These are phyloP conservation scores for Neurospora tetrasperma DNA, from an alignment of 495 filamentous ascomycete species.

Conservation along the genomic window DNA sequence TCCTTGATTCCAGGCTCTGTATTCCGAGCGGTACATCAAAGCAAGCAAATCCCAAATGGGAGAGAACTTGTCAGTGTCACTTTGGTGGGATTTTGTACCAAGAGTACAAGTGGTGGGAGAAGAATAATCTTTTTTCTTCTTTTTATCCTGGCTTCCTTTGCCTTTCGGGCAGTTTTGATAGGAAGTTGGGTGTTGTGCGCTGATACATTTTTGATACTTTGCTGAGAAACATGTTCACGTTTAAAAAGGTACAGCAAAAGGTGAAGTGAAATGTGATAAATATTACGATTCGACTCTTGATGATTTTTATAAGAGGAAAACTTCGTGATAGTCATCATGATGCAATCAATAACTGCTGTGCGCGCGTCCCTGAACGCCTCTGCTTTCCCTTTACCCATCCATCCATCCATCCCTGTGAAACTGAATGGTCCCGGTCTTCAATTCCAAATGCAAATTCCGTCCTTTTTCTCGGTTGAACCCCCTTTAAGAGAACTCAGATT, in stretches of 20 bases:
- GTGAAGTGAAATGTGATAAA: neutral
- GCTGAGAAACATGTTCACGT: neutral
- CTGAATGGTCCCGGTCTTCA: neutral
- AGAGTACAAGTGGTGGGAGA: neutral
- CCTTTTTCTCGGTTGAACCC: neutral
- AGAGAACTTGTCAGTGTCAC: neutral
- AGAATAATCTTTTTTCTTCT: neutral
- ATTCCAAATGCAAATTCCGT: neutral
- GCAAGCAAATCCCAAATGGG: no score
- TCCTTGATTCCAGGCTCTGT: constrained; percentile 51
- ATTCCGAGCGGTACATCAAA: constrained; percentile 50
- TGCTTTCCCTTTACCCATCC: neutral
- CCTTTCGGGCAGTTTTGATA: neutral
- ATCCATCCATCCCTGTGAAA: neutral
- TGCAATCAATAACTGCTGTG: neutral
- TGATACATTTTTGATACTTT: neutral
- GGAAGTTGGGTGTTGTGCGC: neutral
- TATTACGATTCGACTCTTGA: neutral
- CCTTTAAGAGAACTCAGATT: neutral
- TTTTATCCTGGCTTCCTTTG: neutral
- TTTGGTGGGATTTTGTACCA: neutral
- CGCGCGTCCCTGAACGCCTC: neutral
- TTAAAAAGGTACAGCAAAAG: neutral
- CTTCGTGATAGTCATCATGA: neutral
- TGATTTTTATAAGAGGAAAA: neutral